A percentile compares a stretch with the other conserved stretches of the same genome.
phyloP scores from a whole-genome alignment of 176 grass and related monocot genomes.

The Avena eriantha region DNA sequence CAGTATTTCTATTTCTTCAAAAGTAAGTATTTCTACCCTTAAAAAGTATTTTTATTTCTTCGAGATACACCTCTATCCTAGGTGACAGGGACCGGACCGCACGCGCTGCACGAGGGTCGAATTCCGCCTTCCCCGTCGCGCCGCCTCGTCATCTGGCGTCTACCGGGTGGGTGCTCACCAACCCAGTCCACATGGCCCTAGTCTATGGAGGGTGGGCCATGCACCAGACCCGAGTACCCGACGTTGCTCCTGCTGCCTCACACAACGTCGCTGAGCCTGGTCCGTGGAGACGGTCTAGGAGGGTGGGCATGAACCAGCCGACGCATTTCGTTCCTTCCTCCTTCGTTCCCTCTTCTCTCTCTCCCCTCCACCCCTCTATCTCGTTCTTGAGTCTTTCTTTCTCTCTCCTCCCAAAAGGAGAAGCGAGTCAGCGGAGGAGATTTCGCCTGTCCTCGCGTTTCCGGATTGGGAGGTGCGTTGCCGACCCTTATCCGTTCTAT shows the following conservation, averaged over 20 bases:
- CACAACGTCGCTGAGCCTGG: neutral
- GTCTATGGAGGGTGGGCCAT: neutral
- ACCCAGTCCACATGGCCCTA: neutral
- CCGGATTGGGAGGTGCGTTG: neutral
- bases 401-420: neutral
- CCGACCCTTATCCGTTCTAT: neutral
- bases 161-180: neutral
- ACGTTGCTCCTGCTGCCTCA: neutral
- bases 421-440: neutral
- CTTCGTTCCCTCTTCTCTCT: neutral
- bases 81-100: too few species aligned
- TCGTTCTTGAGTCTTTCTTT: neutral
- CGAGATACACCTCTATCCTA: too few species aligned
- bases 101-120: neutral
- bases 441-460: neutral
- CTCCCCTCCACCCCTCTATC: neutral
- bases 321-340: neutral
- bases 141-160: neutral
- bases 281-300: neutral
- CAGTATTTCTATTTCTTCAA: too few species aligned
- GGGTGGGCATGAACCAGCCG: neutral
- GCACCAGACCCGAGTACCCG: neutral
- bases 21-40: too few species aligned
- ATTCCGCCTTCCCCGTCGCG: neutral
- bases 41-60: too few species aligned